Percentiles rank a stretch among this genome's conserved stretches.
phyloP scores from a whole-genome alignment of 2,329 filamentous ascomycete genomes.

The Beauveria medogensis region DNA sequence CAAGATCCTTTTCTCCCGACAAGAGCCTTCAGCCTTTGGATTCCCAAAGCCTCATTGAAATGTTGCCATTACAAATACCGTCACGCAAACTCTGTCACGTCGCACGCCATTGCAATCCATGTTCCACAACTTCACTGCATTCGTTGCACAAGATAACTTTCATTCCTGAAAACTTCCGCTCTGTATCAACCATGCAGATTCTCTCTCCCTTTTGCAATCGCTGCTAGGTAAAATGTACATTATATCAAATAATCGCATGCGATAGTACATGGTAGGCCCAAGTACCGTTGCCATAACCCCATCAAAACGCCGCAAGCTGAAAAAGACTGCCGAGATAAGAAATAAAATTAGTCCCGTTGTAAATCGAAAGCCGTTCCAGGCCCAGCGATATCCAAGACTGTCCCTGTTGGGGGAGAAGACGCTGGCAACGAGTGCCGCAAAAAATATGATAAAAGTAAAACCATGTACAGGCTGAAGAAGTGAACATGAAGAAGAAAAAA shows the following conservation, averaged over 20 bases:
- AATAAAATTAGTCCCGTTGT: background rate
- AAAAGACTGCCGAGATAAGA: background rate
- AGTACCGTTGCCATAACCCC: background rate
- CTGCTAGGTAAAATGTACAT: background rate
- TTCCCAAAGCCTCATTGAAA: background rate
- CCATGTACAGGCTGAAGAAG: constrained; percentile 5
- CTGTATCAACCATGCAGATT: background rate
- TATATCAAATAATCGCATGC: background rate
- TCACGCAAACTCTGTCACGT: background rate
- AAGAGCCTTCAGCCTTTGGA: background rate
- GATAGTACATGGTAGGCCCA: background rate
- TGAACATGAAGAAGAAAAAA: background rate
- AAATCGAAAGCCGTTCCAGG: background rate
- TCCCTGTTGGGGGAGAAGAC: background rate
- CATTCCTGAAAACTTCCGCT: background rate
- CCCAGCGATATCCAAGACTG: background rate
- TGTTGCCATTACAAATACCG: background rate
- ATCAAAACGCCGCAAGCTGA: background rate
- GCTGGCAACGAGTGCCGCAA: background rate
- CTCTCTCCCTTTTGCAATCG: background rate
- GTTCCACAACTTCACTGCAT: background rate
- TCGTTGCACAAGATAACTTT: background rate
- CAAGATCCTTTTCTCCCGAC: background rate
- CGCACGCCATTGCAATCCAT: background rate
- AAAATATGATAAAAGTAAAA: background rate